Conservation (phyloP, 1,139 yeast genomes). For the Geotrichum restrictum region DNA sequence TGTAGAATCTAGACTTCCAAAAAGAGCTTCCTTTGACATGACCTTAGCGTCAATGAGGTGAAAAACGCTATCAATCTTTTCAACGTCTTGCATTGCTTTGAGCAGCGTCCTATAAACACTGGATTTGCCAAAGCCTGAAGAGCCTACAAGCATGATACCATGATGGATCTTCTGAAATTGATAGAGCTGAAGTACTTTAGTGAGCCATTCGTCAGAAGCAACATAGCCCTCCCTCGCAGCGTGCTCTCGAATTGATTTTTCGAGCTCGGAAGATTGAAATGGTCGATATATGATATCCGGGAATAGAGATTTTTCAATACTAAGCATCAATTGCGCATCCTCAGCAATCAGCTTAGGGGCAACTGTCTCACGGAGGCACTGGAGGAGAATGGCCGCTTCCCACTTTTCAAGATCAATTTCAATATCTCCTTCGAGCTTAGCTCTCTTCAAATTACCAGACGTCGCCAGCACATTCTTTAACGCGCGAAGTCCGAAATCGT, state of each 20-base stretch:
- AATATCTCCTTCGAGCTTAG: slow-evolving; percentile 11
- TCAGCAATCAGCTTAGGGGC: slow-evolving; percentile 58
- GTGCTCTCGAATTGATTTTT: slow-evolving; percentile 23
- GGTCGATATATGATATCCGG: slow-evolving; percentile 28
- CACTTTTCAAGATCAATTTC: slow-evolving; percentile 32
- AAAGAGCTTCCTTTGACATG: slow-evolving; percentile 59
- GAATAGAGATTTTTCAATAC: slow-evolving; percentile 36
- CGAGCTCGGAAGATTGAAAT: slow-evolving; percentile 26
- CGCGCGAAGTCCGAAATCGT: slow-evolving; percentile 87
- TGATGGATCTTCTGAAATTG: slow-evolving; percentile 65
- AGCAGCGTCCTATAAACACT: slow-evolving; percentile 51
- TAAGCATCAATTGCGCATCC: slow-evolving; percentile 47
- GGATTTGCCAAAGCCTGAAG: slow-evolving; percentile 73
- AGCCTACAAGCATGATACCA: slow-evolving; percentile 80
- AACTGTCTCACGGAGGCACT: slow-evolving; percentile 56
- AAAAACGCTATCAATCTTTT: slow-evolving; percentile 41
- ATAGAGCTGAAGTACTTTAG: slow-evolving; percentile 59
- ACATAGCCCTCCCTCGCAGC: slow-evolving; percentile 34
- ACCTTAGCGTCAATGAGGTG: slow-evolving; percentile 73
- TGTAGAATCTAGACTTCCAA: slow-evolving; percentile 66
- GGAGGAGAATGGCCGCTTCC: slow-evolving; percentile 48
- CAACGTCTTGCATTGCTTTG: slow-evolving; percentile 43
- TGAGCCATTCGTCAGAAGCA: slow-evolving; percentile 45
- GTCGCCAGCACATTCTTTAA: slow-evolving; percentile 60
- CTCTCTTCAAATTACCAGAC: slow-evolving; percentile 53